phyloP scores from a whole-genome alignment of 805 yeast species.

The Candida ovalis region DNA sequence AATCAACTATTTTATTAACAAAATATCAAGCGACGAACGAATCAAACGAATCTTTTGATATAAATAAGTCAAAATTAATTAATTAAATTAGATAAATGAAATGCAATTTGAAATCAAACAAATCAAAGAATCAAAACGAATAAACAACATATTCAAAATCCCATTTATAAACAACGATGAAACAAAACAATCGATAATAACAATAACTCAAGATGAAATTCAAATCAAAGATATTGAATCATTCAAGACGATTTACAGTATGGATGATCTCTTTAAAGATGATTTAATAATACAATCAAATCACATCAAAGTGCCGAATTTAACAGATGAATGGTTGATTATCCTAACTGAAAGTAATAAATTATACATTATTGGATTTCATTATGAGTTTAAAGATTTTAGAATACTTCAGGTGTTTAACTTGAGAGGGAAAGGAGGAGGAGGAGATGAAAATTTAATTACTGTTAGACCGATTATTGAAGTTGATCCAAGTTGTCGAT shows the following conservation, averaged over 20 bases:
- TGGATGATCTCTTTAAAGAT: no score
- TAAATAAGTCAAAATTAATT: no score
- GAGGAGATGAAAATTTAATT: slow-evolving; percentile 1
- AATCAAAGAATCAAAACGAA: not conserved
- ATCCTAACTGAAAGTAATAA: slow-evolving; percentile 21
- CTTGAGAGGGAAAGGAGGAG: no score
- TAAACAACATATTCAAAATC: not conserved
- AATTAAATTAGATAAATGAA: no score
- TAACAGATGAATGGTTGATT: slow-evolving; percentile 20
- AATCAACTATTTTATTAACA: no score
- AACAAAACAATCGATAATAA: not conserved
- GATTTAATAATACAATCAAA: no score
- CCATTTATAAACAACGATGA: not conserved
- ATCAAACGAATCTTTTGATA: no score
- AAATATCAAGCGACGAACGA: no score
- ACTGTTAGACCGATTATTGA: slow-evolving; percentile 16
- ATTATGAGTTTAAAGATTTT: slow-evolving; percentile 3
- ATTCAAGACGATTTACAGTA: no score
- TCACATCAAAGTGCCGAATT: slow-evolving; percentile 17
- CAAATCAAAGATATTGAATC: not conserved
- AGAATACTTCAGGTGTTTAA: slow-evolving; percentile 19
- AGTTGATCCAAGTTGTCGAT: slow-evolving; percentile 20
- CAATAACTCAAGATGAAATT: not conserved
- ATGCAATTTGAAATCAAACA: not conserved
- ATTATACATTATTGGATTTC: slow-evolving; percentile 16